Percentiles rank a stretch among this genome's conserved stretches.
These are phyloP conservation scores for Hericium alpestre DNA, from an alignment of 768 basidiomycete genomes.

Conservation along the genomic window DNA sequence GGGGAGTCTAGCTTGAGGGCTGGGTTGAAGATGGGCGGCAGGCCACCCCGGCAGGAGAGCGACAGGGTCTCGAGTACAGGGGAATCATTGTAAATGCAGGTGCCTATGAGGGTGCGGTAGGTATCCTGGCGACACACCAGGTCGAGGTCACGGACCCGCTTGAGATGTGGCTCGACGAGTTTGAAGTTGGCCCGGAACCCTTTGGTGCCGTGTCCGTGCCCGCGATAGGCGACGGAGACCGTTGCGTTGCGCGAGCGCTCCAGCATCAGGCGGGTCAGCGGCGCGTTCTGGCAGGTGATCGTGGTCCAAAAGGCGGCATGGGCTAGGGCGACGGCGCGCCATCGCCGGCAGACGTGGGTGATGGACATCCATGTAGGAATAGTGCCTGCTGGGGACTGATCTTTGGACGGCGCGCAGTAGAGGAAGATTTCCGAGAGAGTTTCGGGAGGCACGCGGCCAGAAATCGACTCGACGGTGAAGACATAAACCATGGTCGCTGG, in stretches of 20 bases:
- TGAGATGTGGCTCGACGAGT: not conserved
- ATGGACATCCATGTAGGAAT: not conserved
- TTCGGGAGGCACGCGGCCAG: not conserved
- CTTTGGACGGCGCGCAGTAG: not conserved
- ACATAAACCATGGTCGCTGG: too few species aligned
- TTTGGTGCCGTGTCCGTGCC: too few species aligned
- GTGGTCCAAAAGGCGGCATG: not conserved
- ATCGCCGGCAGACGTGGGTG: not conserved
- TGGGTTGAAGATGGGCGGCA: not conserved
- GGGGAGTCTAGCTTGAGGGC: not conserved
- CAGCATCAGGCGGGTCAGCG: not conserved
- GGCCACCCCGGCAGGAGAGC: not conserved
- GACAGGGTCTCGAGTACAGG: not conserved
- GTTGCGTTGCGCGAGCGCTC: not conserved
- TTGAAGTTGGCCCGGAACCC: too few species aligned
- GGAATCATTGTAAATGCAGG: not conserved
- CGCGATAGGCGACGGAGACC: too few species aligned
- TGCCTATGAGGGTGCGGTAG: not conserved
- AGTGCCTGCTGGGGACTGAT: not conserved
- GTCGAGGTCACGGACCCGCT: not conserved
- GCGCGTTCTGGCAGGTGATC: not conserved
- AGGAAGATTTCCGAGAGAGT: not conserved
- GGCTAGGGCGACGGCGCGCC: not conserved
- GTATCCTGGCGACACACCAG: not conserved
- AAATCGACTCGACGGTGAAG: too few species aligned